Evolutionary conservation across 1,139 yeast genomes (phyloP).

Genomic region (Suhomyces guaymorum): DNA sequence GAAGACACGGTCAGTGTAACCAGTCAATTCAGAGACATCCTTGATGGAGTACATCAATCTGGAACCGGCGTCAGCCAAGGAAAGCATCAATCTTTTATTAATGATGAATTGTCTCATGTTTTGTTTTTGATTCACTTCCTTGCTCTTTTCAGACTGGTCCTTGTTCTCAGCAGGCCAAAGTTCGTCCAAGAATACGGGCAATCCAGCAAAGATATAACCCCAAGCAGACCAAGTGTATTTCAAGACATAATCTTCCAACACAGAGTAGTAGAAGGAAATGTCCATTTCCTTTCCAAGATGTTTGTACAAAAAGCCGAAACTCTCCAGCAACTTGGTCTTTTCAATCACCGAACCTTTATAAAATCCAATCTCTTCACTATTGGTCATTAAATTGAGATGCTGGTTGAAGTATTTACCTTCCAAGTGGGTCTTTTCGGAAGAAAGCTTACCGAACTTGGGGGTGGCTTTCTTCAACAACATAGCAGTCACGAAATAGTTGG

Average conservation of each 20-base stretch:
- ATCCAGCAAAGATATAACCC: slow-evolving; percentile 86
- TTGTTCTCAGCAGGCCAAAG: slow-evolving; percentile 33
- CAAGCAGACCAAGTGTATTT: slow-evolving; percentile 95
- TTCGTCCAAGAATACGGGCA: slow-evolving; percentile 68
- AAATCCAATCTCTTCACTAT: slow-evolving; percentile 92
- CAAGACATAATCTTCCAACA: slow-evolving; percentile 82
- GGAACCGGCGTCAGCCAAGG: slow-evolving; percentile 96
- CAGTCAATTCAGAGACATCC: slow-evolving; percentile 88
- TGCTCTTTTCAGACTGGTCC: slow-evolving; percentile 6
- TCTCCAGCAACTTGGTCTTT: slow-evolving; percentile 60
- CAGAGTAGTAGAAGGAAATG: slow-evolving; percentile 57
- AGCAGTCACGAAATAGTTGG: slow-evolving; percentile 82
- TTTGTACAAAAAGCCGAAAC: slow-evolving; percentile 54
- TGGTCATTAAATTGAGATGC: slow-evolving; percentile 80
- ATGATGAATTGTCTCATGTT: slow-evolving; percentile 89
- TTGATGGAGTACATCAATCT: slow-evolving; percentile 93
- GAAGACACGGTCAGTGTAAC: slow-evolving; percentile 86
- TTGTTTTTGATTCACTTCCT: slow-evolving; percentile 41
- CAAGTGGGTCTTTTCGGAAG: slow-evolving; percentile 70
- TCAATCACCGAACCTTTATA: slow-evolving; percentile 90
- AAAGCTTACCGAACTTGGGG: slow-evolving; percentile 82
- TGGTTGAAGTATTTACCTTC: slow-evolving; percentile 91
- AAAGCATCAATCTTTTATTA: slow-evolving; percentile 84
- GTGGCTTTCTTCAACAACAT: slow-evolving; percentile 69
- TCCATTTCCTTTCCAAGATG: slow-evolving; percentile 53